phyloP scores from a whole-genome alignment of 192 early-diverging fungal genomes.

The Dissophora globulifera region DNA sequence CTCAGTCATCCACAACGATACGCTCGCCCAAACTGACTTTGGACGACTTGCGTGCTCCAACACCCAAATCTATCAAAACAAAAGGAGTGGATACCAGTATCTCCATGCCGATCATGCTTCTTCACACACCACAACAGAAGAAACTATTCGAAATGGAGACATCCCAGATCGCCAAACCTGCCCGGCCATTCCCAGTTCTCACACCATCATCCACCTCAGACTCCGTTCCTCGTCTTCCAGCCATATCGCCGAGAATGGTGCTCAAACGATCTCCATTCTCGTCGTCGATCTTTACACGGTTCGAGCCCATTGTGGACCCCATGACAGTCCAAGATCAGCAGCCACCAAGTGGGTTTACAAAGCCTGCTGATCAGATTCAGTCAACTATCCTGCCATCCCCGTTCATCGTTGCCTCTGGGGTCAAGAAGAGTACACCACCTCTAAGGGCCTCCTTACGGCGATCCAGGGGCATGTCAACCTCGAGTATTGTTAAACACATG shows the following conservation, averaged over 20 bases:
- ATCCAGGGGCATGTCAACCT: neutral
- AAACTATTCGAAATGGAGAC: constrained; percentile 17
- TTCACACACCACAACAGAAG: constrained; percentile 44
- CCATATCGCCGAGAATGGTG: neutral
- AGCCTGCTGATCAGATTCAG: neutral
- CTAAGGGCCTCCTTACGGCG: neutral
- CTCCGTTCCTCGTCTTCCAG: neutral
- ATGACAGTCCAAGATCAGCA: neutral
- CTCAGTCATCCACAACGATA: neutral
- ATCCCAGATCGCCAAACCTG: neutral
- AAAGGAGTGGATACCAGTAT: neutral
- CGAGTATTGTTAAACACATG: neutral
- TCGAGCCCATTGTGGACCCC: neutral
- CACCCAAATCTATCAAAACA: constrained; percentile 33
- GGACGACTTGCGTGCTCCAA: constrained; percentile 38
- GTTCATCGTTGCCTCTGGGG: too few relatives aligned
- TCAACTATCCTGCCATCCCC: too few relatives aligned
- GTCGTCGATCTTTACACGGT: constrained; percentile 40
- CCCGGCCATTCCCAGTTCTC: neutral
- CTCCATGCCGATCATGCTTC: constrained; percentile 38
- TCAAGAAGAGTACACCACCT: too few relatives aligned
- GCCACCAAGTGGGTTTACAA: neutral
- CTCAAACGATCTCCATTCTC: constrained; percentile 11
- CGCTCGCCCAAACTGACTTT: constrained; percentile 33
- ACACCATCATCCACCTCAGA: constrained; percentile 10